phyloP scores from a whole-genome alignment of 208 protist species.

The Wallacemonas collosoma region DNA sequence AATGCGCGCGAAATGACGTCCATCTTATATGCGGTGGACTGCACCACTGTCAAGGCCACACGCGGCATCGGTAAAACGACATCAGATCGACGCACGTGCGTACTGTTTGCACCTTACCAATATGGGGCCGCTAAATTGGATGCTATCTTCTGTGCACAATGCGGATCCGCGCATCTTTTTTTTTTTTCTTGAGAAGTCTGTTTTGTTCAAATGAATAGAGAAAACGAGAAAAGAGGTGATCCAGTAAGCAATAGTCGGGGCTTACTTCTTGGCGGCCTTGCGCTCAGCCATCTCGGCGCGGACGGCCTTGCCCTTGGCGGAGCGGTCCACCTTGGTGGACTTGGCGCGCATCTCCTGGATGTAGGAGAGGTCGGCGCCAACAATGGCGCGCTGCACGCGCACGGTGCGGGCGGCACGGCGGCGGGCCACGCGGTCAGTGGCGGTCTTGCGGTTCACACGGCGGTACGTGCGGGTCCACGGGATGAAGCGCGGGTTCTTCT shows the following conservation, averaged over 20 bases:
- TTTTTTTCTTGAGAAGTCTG: not conserved
- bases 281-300: slow-evolving; percentile 88
- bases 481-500: slow-evolving; percentile 95
- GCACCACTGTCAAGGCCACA: no score
- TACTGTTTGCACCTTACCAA: no score
- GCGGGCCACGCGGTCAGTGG: slow-evolving; percentile 79
- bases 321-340: slow-evolving; percentile 76
- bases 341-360: slow-evolving; percentile 87
- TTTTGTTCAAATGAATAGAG: not conserved
- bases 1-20: no score
- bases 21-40: no score
- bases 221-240: slow-evolving; percentile 24
- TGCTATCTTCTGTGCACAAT: no score
- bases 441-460: slow-evolving; percentile 92
- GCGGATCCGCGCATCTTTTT: not conserved
- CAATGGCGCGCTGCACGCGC: slow-evolving; percentile 78
- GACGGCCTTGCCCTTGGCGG: slow-evolving; percentile 87
- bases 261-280: slow-evolving; percentile 91
- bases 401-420: slow-evolving; percentile 81
- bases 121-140: no score
- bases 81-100: no score
- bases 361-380: slow-evolving; percentile 89
- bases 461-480: slow-evolving; percentile 94
- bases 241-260: not conserved
- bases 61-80: no score